Evolutionary conservation across 2,329 filamentous ascomycete genomes (phyloP).

Genomic region (Paracorniculantispora psalliotae): DNA sequence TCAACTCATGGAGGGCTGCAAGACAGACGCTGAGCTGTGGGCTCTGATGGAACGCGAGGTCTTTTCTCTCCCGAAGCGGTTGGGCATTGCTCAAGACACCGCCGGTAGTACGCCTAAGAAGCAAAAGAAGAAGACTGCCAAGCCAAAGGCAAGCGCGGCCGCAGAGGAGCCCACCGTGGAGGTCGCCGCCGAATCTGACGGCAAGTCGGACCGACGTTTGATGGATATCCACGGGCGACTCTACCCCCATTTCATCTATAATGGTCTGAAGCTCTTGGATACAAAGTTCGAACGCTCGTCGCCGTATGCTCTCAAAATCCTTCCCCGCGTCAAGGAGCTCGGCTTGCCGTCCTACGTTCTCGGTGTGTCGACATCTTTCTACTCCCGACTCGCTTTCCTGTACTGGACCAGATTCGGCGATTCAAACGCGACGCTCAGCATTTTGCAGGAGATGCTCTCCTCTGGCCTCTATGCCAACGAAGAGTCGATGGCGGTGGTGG

Average conservation of each 20-base stretch:
- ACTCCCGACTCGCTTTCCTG: slow-evolving; percentile 59
- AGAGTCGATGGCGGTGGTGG: slow-evolving; percentile 24
- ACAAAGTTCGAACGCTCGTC: slow-evolving; percentile 54
- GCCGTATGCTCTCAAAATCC: slow-evolving; percentile 52
- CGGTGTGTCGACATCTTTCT: slow-evolving; percentile 64
- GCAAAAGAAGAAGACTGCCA: not conserved
- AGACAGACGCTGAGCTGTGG: slow-evolving; percentile 63
- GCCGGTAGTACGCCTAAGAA: not conserved
- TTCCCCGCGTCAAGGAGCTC: slow-evolving; percentile 63
- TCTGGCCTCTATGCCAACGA: slow-evolving; percentile 55
- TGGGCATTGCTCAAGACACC: slow-evolving; percentile 44
- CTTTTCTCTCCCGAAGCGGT: slow-evolving; percentile 52
- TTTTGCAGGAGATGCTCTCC: slow-evolving; percentile 62
- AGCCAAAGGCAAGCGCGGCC: not conserved
- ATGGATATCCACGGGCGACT: slow-evolving; percentile 59
- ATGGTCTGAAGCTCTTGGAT: slow-evolving; percentile 53
- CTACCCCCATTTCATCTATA: slow-evolving; percentile 57
- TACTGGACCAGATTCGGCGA: slow-evolving; percentile 60
- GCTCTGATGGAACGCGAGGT: slow-evolving; percentile 61
- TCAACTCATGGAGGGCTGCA: slow-evolving; percentile 46
- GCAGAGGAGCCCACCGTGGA: not conserved
- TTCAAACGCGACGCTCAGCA: slow-evolving; percentile 45
- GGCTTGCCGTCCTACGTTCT: slow-evolving; percentile 68
- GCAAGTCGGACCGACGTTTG: slow-evolving; percentile 28
- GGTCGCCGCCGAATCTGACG: not conserved